phyloP scores from a whole-genome alignment of 176 grass and related monocot genomes.

The Oryza rufipogon region DNA sequence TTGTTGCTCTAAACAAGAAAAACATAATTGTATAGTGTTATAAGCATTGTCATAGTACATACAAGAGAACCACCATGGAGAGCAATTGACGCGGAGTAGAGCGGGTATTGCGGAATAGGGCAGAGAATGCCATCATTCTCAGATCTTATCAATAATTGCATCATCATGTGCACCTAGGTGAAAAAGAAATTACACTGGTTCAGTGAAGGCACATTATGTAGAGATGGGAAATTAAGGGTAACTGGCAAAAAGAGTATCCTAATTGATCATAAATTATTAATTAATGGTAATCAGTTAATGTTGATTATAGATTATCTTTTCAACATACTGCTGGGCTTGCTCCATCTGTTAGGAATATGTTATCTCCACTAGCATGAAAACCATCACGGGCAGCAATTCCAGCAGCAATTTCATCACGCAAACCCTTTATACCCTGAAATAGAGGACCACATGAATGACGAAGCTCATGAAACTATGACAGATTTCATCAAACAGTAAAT shows the following conservation, averaged over 20 bases:
- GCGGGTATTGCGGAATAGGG: conserved; percentile 92
- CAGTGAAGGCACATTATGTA: conserved; percentile 19
- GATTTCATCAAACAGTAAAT: conserved; percentile 33
- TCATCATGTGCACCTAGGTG: conserved; percentile 96
- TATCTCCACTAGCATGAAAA: conserved; percentile 76
- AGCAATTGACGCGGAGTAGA: conserved; percentile 95
- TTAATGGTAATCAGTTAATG: neutral
- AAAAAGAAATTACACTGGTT: conserved; percentile 29
- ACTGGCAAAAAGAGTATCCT: conserved; percentile 1
- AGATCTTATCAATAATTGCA: conserved; percentile 89
- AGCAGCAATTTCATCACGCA: conserved; percentile 89
- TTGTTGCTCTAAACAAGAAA: neutral
- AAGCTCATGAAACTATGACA: conserved; percentile 32
- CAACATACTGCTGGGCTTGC: conserved; percentile 84
- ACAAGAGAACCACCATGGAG: conserved; percentile 98
- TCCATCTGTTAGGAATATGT: conserved; percentile 94
- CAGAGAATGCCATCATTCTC: conserved; percentile 98
- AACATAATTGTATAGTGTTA: neutral
- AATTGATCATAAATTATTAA: conserved; percentile 18
- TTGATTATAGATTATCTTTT: conserved; percentile 20
- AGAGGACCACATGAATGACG: conserved; percentile 22
- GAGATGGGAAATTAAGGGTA: neutral
- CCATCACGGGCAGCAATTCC: conserved; percentile 89
- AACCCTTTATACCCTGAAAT: conserved; percentile 87
- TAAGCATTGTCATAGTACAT: conserved; percentile 50